Evolutionary conservation across 768 basidiomycete species (phyloP).

Genomic region (Trametes elegans): DNA sequence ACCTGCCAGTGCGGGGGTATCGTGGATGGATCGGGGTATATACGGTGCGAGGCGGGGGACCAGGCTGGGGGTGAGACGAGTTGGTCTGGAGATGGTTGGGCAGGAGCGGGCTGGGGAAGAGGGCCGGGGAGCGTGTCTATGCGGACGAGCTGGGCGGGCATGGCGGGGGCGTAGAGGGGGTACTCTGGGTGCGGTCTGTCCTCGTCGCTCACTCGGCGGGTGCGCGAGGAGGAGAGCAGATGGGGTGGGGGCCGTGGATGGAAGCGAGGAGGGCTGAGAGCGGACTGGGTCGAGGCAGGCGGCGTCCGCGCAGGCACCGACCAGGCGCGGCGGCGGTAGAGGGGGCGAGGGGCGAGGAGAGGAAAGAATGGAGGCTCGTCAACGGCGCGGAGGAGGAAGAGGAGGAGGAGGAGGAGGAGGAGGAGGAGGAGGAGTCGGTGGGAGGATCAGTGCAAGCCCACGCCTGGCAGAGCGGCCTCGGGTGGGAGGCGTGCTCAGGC

Average conservation of each 20-base stretch:
- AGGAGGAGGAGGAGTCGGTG: not conserved
- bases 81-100: slow-evolving; percentile 10
- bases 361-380: not conserved
- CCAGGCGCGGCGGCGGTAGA: not conserved
- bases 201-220: slow-evolving; percentile 5
- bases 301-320: slow-evolving; percentile 17
- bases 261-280: slow-evolving; percentile 16
- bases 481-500: not conserved
- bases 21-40: slow-evolving; percentile 20
- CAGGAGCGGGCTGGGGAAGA: not conserved
- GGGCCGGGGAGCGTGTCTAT: not conserved
- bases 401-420: slow-evolving; percentile 2
- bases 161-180: slow-evolving; percentile 8
- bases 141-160: slow-evolving; percentile 13
- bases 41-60: slow-evolving; percentile 6
- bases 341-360: not conserved
- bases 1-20: slow-evolving; percentile 22
- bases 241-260: not conserved
- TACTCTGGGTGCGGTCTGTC: not conserved
- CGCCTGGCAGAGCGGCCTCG: too few relatives aligned
- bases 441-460: too few relatives aligned
- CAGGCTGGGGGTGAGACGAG: slow-evolving; percentile 3
- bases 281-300: slow-evolving; percentile 1
- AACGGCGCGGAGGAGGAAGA: slow-evolving; percentile 3
- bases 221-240: not conserved